These are phyloP conservation scores for Yarrowia bubula DNA, from an alignment of 805 yeast species.

Conservation along the genomic window DNA sequence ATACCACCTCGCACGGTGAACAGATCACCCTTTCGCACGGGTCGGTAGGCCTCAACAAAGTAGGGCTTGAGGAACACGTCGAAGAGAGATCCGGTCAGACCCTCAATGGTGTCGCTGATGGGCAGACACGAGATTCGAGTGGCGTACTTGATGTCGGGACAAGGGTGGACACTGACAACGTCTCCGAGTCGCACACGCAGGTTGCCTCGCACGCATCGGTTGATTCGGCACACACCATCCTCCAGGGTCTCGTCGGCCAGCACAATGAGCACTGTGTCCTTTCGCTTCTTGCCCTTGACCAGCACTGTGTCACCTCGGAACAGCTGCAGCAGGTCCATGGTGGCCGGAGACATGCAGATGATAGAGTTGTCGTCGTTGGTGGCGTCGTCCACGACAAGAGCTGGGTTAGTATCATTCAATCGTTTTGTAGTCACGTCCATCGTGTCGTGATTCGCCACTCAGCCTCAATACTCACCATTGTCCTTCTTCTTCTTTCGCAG, in stretches of 20 bases:
- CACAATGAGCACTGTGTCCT: constrained; percentile 94
- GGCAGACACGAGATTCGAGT: constrained; percentile 92
- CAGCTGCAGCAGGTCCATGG: constrained; percentile 90
- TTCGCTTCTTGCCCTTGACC: constrained; percentile 97
- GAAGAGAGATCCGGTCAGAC: constrained; percentile 91
- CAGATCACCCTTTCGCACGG: constrained; percentile 95
- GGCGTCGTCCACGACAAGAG: constrained; percentile 94
- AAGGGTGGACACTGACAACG: constrained; percentile 84
- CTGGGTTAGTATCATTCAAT: background rate
- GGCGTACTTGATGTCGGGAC: constrained; percentile 98
- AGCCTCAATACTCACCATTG: constrained; percentile 47
- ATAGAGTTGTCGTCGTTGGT: constrained; percentile 95
- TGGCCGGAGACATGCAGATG: constrained; percentile 88
- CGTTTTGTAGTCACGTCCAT: background rate
- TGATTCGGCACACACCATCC: constrained; percentile 90
- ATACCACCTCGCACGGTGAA: constrained; percentile 97
- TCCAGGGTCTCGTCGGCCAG: constrained; percentile 95
- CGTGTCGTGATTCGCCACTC: no score
- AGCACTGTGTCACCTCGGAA: constrained; percentile 98
- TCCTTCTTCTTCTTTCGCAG: constrained; percentile 97
- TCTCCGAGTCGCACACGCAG: constrained; percentile 93
- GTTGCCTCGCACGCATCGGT: constrained; percentile 95
- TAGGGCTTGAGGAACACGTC: constrained; percentile 97
- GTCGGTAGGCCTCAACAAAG: constrained; percentile 98
- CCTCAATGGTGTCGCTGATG: constrained; percentile 97